phyloP scores from a whole-genome alignment of 495 filamentous ascomycete species.

The Neurospora tetraspora region DNA sequence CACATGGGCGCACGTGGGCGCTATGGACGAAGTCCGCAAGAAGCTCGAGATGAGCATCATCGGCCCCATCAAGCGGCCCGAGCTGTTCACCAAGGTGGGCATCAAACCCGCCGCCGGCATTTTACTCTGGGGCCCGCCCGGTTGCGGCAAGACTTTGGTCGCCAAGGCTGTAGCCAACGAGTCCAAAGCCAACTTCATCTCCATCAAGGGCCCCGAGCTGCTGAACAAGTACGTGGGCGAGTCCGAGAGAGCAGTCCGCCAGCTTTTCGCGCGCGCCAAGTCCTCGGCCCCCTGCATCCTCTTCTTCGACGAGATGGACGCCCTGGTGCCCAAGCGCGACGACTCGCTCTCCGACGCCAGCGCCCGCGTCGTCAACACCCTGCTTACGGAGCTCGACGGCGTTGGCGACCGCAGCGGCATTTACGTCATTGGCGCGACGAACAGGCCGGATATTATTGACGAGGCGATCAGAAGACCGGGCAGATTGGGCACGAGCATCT shows the following conservation, averaged over 20 bases:
- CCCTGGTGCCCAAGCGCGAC: constrained; percentile 76
- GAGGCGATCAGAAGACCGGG: constrained; percentile 90
- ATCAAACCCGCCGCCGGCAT: constrained; percentile 85
- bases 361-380: constrained; percentile 85
- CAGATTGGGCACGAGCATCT: constrained; percentile 78
- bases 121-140: constrained; percentile 92
- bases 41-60: constrained; percentile 83
- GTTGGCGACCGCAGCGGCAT: constrained; percentile 72
- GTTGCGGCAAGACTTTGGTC: constrained; percentile 92
- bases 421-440: constrained; percentile 92
- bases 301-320: constrained; percentile 97
- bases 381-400: constrained; percentile 94
- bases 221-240: constrained; percentile 96
- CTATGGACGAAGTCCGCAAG: constrained; percentile 66
- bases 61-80: constrained; percentile 79
- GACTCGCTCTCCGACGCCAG: constrained; percentile 73
- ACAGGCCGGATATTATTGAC: constrained; percentile 93
- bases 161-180: constrained; percentile 96
- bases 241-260: constrained; percentile 82
- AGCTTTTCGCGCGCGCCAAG: constrained; percentile 83
- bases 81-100: constrained; percentile 69
- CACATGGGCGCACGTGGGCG: constrained; percentile 89
- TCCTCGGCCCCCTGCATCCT: constrained; percentile 85
- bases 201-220: constrained; percentile 89
- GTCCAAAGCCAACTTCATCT: constrained; percentile 93